Base-by-base conservation (phyloP, 306 rosid species). In the Rosa chinensis region DNA sequence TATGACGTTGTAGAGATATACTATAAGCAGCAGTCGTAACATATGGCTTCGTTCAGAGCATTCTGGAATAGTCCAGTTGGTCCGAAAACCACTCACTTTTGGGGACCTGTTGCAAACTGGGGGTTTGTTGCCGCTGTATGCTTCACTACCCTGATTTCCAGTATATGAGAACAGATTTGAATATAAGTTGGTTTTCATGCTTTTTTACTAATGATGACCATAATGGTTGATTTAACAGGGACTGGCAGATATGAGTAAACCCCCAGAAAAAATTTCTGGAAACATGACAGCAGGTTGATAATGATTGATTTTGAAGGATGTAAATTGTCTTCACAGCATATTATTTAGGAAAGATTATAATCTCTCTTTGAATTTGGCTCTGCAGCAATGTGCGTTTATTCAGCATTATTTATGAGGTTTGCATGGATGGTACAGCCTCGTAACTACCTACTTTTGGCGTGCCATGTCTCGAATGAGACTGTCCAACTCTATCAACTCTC, bases 21-120 rank as follows among this genome's bases (percentile, higher is more conserved):
- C 1, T 17, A 1, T 62, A 7, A 70, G 39, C 48, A 48, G 72
- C 58, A 48, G 61, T 10, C 16, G 10, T 43, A 55, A 45, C 14
- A 42, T 20, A 91, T 90, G 94, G 88, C 99, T 74, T 70, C 99
- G 6, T 95, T 93, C 88, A 86, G 86, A 85, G 92, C 98, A 72
- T 92, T 95, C 80, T 86, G 48, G 91, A 95, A 93, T 85, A 91
- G 99, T 87, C 99, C 98, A 0, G 78, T 91, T 32, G 99, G 98
- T 83, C 98, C 98, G 1, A 95, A 90, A 88, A 95, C 99, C 37
- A 86, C 98, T 78, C 99, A 95, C 83, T 95, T 95, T 81, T 95
- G 98, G 99, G 99, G 99, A 56, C 99, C 99, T 53, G 78, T 93
- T 86, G 99, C 98, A 39, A 95, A 95, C 73, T 95, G 97, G 95